Evolutionary conservation across 495 filamentous ascomycete genomes (phyloP), one percentile per base, ranked within the genome.

Genomic region (Xylaria scruposa): DNA sequence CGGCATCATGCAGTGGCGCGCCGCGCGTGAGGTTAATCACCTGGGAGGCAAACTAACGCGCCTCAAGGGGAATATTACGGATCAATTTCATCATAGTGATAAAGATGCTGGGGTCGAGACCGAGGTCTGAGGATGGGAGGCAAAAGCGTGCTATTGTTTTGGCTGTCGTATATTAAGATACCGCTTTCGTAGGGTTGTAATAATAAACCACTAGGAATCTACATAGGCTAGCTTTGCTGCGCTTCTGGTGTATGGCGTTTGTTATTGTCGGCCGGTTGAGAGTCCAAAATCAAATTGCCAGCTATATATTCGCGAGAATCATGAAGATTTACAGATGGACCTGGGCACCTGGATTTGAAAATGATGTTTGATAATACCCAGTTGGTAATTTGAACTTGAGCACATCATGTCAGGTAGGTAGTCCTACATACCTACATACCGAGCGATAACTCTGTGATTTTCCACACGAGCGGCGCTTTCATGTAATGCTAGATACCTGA

Each of bases 1-100:
- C 31, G 90, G 90, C 1, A 71, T 91, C 66, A 91, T 91, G 90
- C 90, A 92, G 78, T 92, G 90, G 89, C 89, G 87, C 77, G 87
- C 88, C 29, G 88, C 87, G 67, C 74, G 90, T 74, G 86, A 88
- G 74, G 79, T 86, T 69, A 86, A 88, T 73, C 91, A 91, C 74
- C 83, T 89, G 31, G 87, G 86, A 58, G 87, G 88, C 56, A 85
- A 91, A 77, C 78, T 85, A 4, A 86, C 83, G 69, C 78, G 88
- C 67, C 84, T 86, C 0, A 83, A 87, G 67, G 83, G 83, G 63
- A 89, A 85, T 72, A 72, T 92, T 54, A 84, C 80, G 64, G 81
- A 77, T 6, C 83, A 86, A 75, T 79, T 90, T 26, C 83, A 87
- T 19, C 84, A 90, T 75, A 80, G 83, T 40, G 89, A 89, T 17